These are phyloP conservation scores for Lathyrus tuberosus DNA, from an alignment of 306 rosid species.

Conservation along the genomic window DNA sequence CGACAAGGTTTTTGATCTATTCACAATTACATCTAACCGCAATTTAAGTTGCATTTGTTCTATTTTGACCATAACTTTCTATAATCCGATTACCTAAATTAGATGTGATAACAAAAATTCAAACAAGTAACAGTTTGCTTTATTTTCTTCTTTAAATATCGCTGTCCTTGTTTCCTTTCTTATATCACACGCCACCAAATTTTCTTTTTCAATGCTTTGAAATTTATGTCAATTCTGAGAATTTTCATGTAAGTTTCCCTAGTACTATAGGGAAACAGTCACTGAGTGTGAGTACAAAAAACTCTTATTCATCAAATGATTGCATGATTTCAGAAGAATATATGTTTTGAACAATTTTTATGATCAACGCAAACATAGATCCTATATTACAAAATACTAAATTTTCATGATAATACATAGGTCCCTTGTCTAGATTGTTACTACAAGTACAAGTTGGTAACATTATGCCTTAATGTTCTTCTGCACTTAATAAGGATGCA, in stretches of 20 bases:
- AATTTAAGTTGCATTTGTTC: not conserved
- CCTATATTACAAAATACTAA: constrained; percentile 23
- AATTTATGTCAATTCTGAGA: constrained; percentile 1
- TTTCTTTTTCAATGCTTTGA: constrained; percentile 14
- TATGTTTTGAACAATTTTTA: not conserved
- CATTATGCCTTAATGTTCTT: constrained; percentile 31
- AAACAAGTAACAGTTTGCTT: not conserved
- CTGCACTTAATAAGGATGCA: constrained; percentile 21
- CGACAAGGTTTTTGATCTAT: not conserved
- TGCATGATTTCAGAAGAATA: constrained; percentile 3
- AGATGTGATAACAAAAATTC: constrained; percentile 20
- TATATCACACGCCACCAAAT: constrained; percentile 9
- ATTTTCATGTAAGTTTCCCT: constrained; percentile 11
- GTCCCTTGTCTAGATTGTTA: constrained; percentile 23
- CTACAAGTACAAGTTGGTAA: constrained; percentile 23
- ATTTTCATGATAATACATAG: constrained; percentile 32
- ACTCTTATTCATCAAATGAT: constrained; percentile 1
- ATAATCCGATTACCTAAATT: not conserved
- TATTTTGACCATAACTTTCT: not conserved
- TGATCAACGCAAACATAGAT: constrained; percentile 12
- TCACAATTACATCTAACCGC: not conserved
- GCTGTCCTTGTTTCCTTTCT: constrained; percentile 30
- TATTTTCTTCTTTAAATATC: not conserved
- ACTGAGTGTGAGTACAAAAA: constrained; percentile 6
- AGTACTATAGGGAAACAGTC: constrained; percentile 24